phyloP scores from a whole-genome alignment of 495 filamentous ascomycete genomes.

The Bacidia rubella region DNA sequence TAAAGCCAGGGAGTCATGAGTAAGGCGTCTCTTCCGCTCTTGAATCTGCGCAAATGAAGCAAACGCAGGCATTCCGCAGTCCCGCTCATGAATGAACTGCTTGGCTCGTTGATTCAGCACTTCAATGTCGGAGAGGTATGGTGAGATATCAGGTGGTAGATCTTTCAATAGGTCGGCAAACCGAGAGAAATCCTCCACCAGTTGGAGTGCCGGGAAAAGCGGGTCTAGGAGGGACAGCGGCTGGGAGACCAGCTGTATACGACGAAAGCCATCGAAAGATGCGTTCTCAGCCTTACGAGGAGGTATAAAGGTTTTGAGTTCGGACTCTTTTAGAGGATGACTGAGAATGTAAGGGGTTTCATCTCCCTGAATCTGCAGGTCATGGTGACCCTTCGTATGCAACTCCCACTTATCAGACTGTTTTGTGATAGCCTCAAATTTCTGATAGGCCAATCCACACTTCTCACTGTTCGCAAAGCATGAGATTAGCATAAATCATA shows the following conservation, averaged over 20 bases:
- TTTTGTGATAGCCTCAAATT: constrained; percentile 10
- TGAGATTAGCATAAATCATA: background rate
- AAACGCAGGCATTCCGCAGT: constrained; percentile 10
- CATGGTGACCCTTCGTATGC: background rate
- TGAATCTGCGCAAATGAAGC: constrained; percentile 15
- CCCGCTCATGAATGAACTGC: constrained; percentile 8
- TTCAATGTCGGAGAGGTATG: constrained; percentile 9
- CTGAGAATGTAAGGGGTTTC: constrained; percentile 13
- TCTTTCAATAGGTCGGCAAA: constrained; percentile 13
- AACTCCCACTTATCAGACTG: constrained; percentile 7
- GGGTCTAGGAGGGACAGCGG: constrained; percentile 12
- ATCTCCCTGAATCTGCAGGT: constrained; percentile 2
- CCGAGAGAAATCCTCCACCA: constrained; percentile 11
- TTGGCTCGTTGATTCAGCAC: constrained; percentile 2
- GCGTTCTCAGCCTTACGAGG: constrained; percentile 8
- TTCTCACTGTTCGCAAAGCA: background rate
- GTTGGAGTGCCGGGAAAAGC: constrained; percentile 12
- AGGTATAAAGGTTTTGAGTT: constrained; percentile 10
- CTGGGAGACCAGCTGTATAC: constrained; percentile 14
- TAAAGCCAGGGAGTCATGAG: constrained; percentile 8
- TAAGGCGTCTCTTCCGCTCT: constrained; percentile 5
- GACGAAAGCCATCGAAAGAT: constrained; percentile 11
- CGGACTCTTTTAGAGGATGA: constrained; percentile 3
- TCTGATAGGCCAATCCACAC: constrained; percentile 14
- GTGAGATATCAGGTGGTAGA: constrained; percentile 13